Conservation (phyloP, 768 basidiomycete species). For the Paxillus involutus region DNA sequence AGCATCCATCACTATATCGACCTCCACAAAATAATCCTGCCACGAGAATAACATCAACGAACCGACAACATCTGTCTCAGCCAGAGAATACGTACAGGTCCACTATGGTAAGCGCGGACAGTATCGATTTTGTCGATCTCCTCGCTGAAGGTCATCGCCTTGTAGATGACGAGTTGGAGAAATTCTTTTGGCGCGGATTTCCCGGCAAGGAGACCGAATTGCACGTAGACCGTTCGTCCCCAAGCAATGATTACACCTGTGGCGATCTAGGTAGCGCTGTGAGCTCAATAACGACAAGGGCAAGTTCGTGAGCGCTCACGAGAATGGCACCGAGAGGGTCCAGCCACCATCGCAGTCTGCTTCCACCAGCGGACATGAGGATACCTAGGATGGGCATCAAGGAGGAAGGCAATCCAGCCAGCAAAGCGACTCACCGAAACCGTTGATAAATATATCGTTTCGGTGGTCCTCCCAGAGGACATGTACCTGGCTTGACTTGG, state of each 20-base stretch:
- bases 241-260: constrained; percentile 78
- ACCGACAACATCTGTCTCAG: background rate
- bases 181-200: constrained; percentile 92
- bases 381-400: constrained; percentile 48
- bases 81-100: constrained; percentile 50
- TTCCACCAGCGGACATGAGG: constrained; percentile 82
- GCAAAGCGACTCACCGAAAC: constrained; percentile 50
- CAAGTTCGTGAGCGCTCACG: constrained; percentile 40
- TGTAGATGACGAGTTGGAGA: constrained; percentile 89
- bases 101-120: constrained; percentile 90
- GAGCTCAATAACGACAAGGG: background rate
- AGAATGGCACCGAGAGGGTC: constrained; percentile 79
- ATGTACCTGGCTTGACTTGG: constrained; percentile 85
- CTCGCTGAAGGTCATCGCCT: constrained; percentile 80
- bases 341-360: constrained; percentile 79
- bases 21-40: constrained; percentile 89
- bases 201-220: constrained; percentile 88
- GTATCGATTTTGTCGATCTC: constrained; percentile 89
- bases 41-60: background rate
- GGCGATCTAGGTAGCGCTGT: constrained; percentile 53
- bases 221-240: constrained; percentile 69
- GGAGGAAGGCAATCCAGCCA: background rate
- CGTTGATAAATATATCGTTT: constrained; percentile 87
- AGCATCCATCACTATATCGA: constrained; percentile 92
- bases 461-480: constrained; percentile 98